Evolutionary conservation across 106 monocot species (phyloP), one percentile per base, ranked within the genome.

Genomic region (Dioscorea zingiberensis): DNA sequence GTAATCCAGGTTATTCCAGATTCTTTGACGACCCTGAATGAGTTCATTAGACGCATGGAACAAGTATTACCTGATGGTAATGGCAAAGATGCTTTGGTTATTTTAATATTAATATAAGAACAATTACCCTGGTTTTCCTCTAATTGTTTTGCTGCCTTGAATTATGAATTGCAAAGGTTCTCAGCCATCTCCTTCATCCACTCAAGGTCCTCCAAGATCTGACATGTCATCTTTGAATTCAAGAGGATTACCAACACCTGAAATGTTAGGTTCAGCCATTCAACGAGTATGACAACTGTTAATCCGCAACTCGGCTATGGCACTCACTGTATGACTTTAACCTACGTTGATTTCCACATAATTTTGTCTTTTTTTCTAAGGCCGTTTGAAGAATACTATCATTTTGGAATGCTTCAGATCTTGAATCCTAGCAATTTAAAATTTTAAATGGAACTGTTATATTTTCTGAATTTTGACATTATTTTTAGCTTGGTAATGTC

Each of bases 21-120:
- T 86, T 85, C 95, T 73, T 27, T 97, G 71, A 75, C 83, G 18
- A 91, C 91, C 45, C 83, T 97, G 45, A 72, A 62, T 49, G 85
- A 85, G 22, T 97, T 83, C 71, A 91, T 97, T 24, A 68, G 61
- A 58, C 88, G 77, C 21, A 81, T 97, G 85, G 88, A 88, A 18
- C 62, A 72, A 27, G 76, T 60, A 28, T 73, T 97, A 63, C 73
- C 73, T 58, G 73, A 63, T 68, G 74, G 83, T 88, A 61, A 57
- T 30, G 38, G 38, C 10, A 38, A 38, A 38, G 38, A 38, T 38
- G 6, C 38, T 38, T 38, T 38, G 38, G 38, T 10, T 38, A 29
- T 27, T 16, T n/a, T 54, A 26, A 23, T 51, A n/a, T n/a, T n/a
- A n/a, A n/a, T n/a, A 57, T 17, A 7, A 28, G n/a, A 21, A 12